Percentiles rank a stretch among this genome's conserved stretches.
Conservation (phyloP, 2,329 filamentous ascomycete genomes). For the Claviceps pazoutovae region DNA sequence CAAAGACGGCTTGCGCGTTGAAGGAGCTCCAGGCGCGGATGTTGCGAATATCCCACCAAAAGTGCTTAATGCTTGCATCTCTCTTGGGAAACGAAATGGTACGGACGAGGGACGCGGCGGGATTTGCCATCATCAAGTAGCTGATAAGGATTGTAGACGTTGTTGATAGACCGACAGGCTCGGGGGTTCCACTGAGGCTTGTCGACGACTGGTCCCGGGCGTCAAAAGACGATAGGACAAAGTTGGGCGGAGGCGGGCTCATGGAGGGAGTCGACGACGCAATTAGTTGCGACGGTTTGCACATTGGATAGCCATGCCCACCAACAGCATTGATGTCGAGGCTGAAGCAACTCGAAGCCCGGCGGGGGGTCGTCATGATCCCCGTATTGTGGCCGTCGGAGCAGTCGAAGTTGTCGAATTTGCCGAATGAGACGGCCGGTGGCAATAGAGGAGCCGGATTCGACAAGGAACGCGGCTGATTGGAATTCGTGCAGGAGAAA, state of each 20-base stretch:
- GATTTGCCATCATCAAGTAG: conserved; percentile 69
- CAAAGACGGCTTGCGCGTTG: conserved; percentile 55
- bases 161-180: conserved; percentile 23
- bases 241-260: conserved; percentile 17
- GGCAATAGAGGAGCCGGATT: conserved; percentile 41
- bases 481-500: conserved; percentile 12
- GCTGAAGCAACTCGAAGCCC: conserved; percentile 48
- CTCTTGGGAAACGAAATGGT: conserved; percentile 56
- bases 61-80: conserved; percentile 62
- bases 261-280: conserved; percentile 8
- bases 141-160: conserved; percentile 54
- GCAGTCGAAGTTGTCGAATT: conserved; percentile 25
- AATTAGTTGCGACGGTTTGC: conserved; percentile 53
- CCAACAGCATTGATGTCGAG: conserved; percentile 52
- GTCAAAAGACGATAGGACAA: conserved; percentile 31
- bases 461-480: conserved; percentile 12
- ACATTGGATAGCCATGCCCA: conserved; percentile 72
- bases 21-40: conserved; percentile 74
- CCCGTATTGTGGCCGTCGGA: not conserved
- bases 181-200: conserved; percentile 26
- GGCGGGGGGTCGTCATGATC: conserved; percentile 24
- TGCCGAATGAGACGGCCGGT: conserved; percentile 42
- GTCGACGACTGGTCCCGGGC: conserved; percentile 33
- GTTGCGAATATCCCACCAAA: conserved; percentile 93
- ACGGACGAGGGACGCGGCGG: conserved; percentile 68